phyloP scores from a whole-genome alignment of 2,329 filamentous ascomycete genomes.

The Aspergillus sp. region DNA sequence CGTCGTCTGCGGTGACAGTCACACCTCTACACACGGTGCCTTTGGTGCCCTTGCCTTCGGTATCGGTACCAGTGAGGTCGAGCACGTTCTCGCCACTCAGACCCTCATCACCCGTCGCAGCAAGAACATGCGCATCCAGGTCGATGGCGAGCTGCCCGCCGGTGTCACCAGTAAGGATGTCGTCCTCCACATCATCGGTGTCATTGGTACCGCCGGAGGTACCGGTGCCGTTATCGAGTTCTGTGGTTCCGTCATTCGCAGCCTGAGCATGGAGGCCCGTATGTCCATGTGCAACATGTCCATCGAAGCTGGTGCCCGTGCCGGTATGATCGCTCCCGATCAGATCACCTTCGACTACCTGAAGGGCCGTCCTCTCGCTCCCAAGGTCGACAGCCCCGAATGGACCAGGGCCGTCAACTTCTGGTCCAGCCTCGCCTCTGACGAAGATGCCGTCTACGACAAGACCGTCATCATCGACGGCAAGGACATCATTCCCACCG shows the following conservation, averaged over 20 bases:
- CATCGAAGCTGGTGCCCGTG: conserved; percentile 91
- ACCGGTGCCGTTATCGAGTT: conserved; percentile 96
- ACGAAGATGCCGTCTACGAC: conserved; percentile 87
- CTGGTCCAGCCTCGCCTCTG: conserved; percentile 84
- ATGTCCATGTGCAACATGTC: conserved; percentile 99
- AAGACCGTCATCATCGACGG: conserved; percentile 84
- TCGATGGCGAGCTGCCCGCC: conserved; percentile 84
- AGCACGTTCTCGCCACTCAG: conserved; percentile 96
- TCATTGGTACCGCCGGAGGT: conserved; percentile 92
- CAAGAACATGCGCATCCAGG: conserved; percentile 98
- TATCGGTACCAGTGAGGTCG: conserved; percentile 97
- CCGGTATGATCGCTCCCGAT: conserved; percentile 95
- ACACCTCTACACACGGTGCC: conserved; percentile 96
- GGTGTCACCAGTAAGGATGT: conserved; percentile 97
- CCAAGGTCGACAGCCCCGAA: conserved; percentile 77
- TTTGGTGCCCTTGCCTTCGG: conserved; percentile 94
- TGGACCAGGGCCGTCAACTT: conserved; percentile 88
- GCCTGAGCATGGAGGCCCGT: conserved; percentile 89
- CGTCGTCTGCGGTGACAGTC: conserved; percentile 95
- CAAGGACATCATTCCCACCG: conserved; percentile 89
- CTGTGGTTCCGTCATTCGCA: conserved; percentile 88
- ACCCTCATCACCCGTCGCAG: conserved; percentile 91
- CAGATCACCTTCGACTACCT: conserved; percentile 94
- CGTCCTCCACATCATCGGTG: conserved; percentile 86
- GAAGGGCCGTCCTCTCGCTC: conserved; percentile 84